Evolutionary conservation across 345 rosid species (phyloP).

Genomic region (Heritiera fomes): DNA sequence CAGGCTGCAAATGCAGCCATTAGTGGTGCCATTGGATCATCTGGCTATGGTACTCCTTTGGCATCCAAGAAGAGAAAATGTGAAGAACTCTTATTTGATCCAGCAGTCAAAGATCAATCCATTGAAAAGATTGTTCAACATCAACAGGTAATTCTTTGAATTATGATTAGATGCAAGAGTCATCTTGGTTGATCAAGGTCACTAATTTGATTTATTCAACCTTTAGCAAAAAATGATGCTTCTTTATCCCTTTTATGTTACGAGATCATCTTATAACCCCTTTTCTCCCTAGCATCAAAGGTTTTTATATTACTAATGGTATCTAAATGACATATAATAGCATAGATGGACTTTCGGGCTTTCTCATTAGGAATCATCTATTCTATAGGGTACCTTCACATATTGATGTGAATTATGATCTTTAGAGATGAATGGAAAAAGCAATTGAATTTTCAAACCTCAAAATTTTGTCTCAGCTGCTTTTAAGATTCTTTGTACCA

Average conservation of each 20-base stretch:
- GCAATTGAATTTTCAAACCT: not conserved
- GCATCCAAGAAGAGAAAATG: slow-evolving; percentile 58
- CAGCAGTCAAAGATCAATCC: slow-evolving; percentile 35
- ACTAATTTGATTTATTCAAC: not conserved
- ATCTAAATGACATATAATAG: not conserved
- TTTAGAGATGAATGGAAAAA: slow-evolving; percentile 4
- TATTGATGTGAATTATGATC: not conserved
- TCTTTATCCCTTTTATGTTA: not conserved
- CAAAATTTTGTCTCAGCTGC: not conserved
- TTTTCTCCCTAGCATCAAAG: not conserved
- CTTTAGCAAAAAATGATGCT: not conserved
- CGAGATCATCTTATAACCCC: not conserved
- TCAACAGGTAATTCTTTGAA: slow-evolving; percentile 40
- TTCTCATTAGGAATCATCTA: slow-evolving; percentile 6
- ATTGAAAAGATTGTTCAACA: slow-evolving; percentile 25
- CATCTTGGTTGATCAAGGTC: not conserved
- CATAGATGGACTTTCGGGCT: not conserved
- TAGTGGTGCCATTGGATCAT: slow-evolving; percentile 59
- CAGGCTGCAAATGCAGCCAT: slow-evolving; percentile 77
- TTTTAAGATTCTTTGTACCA: not conserved
- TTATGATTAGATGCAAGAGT: slow-evolving; percentile 12
- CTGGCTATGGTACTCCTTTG: slow-evolving; percentile 50
- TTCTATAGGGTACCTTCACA: not conserved
- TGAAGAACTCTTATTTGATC: slow-evolving; percentile 39
- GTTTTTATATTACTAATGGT: not conserved